Evolutionary conservation across 345 rosid genomes (phyloP), one percentile per base, ranked within the genome.

Genomic region (Rhizophora apiculata): DNA sequence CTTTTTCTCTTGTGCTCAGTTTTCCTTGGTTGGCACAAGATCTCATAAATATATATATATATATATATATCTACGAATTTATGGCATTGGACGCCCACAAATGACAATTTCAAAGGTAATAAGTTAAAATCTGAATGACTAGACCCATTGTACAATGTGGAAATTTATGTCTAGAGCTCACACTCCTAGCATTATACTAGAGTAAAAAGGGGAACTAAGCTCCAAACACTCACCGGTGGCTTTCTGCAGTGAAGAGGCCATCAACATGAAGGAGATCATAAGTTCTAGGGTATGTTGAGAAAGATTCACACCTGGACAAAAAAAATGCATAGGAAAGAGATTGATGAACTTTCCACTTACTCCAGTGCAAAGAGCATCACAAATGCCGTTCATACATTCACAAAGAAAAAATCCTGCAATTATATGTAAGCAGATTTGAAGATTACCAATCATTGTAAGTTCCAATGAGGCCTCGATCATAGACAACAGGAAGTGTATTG

Each of bases 381-480:
- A 43, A 3, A 3, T 13, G 16, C 18, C 5, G 15, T 43, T 13
- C 49, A 43, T 15, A 43, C 4, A 3, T 13, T 43, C 15, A 43
- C 18, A 13, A 43, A 43, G 18, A 15, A 43, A 43, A 43, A 11
- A 11, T 43, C 30, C 4, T 49, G 8, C 16, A 39, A n/a, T 56
- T 48, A 61, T 6, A 37, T 49, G 43, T 36, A 59, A 39, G 75
- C 56, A 74, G 26, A 22, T 54, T 67, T 16, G 49, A 58, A 52
- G 31, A 34, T 79, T 88, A 88, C 99, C 99, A 95, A 74, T 95
- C 99, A 49, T 92, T 97, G 69, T 84, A 90, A 20, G 96, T 82
- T 80, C 99, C 99, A 18, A 95, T 86, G 58, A 95, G 89, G n/a
- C 99, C 99, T 36, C 99, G 91, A 68, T 95, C 99, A 39, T 81